These are phyloP conservation scores for Paramecium pentaurelia DNA, from an alignment of 73 alveolate species.

Conservation along the genomic window DNA sequence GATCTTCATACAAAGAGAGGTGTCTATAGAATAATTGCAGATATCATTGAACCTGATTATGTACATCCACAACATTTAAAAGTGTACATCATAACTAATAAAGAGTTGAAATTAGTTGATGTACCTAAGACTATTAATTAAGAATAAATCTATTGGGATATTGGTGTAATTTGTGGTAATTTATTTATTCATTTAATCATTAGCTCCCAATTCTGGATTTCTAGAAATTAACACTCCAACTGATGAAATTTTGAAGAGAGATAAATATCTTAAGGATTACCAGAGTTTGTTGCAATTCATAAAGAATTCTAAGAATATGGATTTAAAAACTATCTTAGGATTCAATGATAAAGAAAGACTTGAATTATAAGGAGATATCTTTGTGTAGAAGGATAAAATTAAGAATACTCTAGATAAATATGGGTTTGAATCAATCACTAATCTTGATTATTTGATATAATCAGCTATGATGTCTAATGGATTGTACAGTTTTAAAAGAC, in stretches of 20 bases:
- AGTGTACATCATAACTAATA: slow-evolving; percentile 8
- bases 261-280: slow-evolving; percentile 15
- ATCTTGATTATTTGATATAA: slow-evolving; percentile 9
- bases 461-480: slow-evolving; percentile 46
- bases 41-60: slow-evolving; percentile 40
- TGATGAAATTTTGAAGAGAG: slow-evolving; percentile 7
- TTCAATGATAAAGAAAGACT: slow-evolving; percentile 19
- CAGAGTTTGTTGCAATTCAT: background rate
- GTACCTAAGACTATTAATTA: background rate
- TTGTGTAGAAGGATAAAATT: slow-evolving; percentile 4
- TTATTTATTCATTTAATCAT: background rate
- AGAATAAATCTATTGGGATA: slow-evolving; percentile 21
- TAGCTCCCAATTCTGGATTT: slow-evolving; percentile 27
- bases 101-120: slow-evolving; percentile 17
- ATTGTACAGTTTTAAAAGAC: slow-evolving; percentile 4
- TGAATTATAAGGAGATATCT: slow-evolving; percentile 12
- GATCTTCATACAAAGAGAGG: slow-evolving; percentile 5
- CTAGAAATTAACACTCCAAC: slow-evolving; percentile 36
- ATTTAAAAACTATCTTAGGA: slow-evolving; percentile 28
- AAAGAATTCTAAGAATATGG: slow-evolving; percentile 42
- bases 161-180: slow-evolving; percentile 37
- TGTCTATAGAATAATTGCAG: background rate
- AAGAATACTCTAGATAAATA: background rate
- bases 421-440: slow-evolving; percentile 12
- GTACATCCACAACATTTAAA: slow-evolving; percentile 17